Evolutionary conservation across 2,329 filamentous ascomycete species (phyloP), one percentile per base, ranked within the genome.

Genomic region (Monilinia aucupariae): DNA sequence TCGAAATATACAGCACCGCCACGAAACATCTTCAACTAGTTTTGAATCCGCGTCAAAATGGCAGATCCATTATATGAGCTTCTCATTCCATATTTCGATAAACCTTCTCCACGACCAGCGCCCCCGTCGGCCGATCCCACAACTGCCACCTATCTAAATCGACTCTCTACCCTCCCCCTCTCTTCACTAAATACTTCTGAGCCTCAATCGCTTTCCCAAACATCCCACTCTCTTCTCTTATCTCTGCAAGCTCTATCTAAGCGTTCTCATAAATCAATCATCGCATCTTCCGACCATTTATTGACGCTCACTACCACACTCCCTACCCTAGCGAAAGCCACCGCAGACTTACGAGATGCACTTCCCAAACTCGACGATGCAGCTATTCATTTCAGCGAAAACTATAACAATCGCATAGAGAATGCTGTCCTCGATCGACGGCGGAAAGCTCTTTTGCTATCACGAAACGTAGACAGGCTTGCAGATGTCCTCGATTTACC

Each of bases 401-500:
- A 87, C 49, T 97, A 96, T 75, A 88, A 88, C 75, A 90, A 89
- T 71, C 85, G 83, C 62, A 82, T 82, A 60, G 85, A 89, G 65
- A 88, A 86, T 86, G 56, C 77, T 12, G 78, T 91, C 0, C 80
- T 97, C 34, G 86, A 87, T 58, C 79, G 87, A 32, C 85, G 94
- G 68, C 90, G 90, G 71, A 87, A 89, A 72, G 89, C 91, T 0
- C 83, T 97, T 72, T 81, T 96, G 27, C 80, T 97, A 20, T 85
- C 91, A 22, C 84, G 90, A 54, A 97, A 97, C 74, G 88, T 93
- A 34, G 93, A 97, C 74, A 86, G 93, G 62, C 81, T 97, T 3
- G 89, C 92, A 37, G 92, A 97, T 74, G 87, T 97, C 39, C 85
- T 99, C 64, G 93, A 97, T 71, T 82, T 99, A 37, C 94, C 94